These are phyloP conservation scores for Phytophthora podocarpi DNA, from an alignment of 352 stramenopile genomes.

Conservation along the genomic window DNA sequence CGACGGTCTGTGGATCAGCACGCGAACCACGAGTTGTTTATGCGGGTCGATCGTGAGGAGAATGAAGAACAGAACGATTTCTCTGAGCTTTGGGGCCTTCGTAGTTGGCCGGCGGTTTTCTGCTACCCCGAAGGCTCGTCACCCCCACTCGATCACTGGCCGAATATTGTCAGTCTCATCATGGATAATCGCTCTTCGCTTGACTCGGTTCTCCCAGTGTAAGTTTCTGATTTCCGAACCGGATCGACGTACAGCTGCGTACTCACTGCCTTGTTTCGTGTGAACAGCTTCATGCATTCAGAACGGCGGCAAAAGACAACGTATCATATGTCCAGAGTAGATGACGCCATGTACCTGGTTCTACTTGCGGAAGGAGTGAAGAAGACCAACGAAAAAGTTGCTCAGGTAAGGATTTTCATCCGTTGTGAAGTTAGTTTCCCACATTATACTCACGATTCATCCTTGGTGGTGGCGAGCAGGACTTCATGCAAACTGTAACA, in stretches of 20 bases:
- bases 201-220: slow-evolving; percentile 59
- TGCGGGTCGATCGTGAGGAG: slow-evolving; percentile 57
- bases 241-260: not conserved
- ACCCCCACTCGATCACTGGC: slow-evolving; percentile 76
- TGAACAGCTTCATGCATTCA: slow-evolving; percentile 59
- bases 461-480: slow-evolving; percentile 35
- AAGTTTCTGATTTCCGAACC: slow-evolving; percentile 19
- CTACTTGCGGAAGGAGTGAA: slow-evolving; percentile 74
- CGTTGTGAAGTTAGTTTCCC: not conserved
- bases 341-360: slow-evolving; percentile 78
- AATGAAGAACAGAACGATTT: slow-evolving; percentile 81
- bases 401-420: slow-evolving; percentile 49
- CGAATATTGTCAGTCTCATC: slow-evolving; percentile 88
- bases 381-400: slow-evolving; percentile 69
- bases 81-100: slow-evolving; percentile 76
- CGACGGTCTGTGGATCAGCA: slow-evolving; percentile 31
- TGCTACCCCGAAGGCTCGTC: slow-evolving; percentile 69
- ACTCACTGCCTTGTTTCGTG: slow-evolving; percentile 3
- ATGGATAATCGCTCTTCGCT: slow-evolving; percentile 78
- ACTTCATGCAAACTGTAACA: slow-evolving; percentile 85
- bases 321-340: slow-evolving; percentile 80
- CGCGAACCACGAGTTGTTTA: slow-evolving; percentile 49
- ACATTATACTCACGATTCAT: slow-evolving; percentile 3
- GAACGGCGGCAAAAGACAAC: slow-evolving; percentile 69
- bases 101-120: slow-evolving; percentile 84